phyloP scores from a whole-genome alignment of 2,329 filamentous ascomycete species.

The Fusarium armeniacum region DNA sequence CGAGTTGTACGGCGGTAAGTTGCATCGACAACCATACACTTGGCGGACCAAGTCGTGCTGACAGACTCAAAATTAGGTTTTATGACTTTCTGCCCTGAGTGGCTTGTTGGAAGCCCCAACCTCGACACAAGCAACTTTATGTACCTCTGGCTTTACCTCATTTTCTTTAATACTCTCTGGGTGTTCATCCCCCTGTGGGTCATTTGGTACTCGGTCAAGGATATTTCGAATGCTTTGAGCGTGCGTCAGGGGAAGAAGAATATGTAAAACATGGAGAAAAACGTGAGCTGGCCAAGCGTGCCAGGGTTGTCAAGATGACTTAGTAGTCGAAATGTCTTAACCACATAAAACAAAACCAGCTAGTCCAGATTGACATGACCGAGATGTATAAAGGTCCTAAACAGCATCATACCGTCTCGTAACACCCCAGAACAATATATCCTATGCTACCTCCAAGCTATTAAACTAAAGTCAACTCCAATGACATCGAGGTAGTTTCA shows the following conservation, averaged over 20 bases:
- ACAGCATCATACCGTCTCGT: too few species aligned
- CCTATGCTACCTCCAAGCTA: too few species aligned
- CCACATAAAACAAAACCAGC: too few species aligned
- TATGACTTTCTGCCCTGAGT: slow-evolving; percentile 80
- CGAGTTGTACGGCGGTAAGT: slow-evolving; percentile 74
- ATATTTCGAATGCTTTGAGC: slow-evolving; percentile 68
- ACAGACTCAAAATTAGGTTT: slow-evolving; percentile 62
- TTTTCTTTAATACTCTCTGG: slow-evolving; percentile 79
- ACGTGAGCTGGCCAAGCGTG: too few species aligned
- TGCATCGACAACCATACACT: not conserved
- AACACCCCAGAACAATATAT: too few species aligned
- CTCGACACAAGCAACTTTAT: slow-evolving; percentile 76
- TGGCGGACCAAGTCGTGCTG: not conserved
- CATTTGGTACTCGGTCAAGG: slow-evolving; percentile 66
- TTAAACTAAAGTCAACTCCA: too few species aligned
- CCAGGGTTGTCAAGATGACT: too few species aligned
- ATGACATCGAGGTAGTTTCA: too few species aligned
- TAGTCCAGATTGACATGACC: too few species aligned
- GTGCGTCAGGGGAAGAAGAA: slow-evolving; percentile 52
- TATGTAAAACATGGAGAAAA: slow-evolving; percentile 29
- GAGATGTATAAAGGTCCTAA: too few species aligned
- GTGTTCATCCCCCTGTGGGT: slow-evolving; percentile 73
- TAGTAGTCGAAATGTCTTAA: too few species aligned
- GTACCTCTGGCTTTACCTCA: slow-evolving; percentile 76
- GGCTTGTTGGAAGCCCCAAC: slow-evolving; percentile 72